A percentile compares a stretch with the other conserved stretches of the same genome.
phyloP scores from a whole-genome alignment of 352 stramenopile genomes.

The Aphanomyces cochlioides region DNA sequence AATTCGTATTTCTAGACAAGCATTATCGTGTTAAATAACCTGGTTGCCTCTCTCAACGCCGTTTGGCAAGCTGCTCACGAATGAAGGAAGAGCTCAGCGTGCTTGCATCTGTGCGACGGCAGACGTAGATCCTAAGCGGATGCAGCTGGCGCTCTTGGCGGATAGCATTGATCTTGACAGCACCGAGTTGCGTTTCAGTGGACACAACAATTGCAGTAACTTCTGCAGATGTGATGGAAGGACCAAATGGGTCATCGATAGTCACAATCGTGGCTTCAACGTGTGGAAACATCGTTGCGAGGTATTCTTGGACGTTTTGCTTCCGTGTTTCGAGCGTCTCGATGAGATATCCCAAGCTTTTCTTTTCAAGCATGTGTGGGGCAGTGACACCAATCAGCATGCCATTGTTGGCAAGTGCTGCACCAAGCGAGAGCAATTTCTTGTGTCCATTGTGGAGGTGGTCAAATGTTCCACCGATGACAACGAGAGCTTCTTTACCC shows the following conservation, averaged over 20 bases:
- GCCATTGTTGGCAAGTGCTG: constrained; percentile 43
- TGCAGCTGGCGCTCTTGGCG: constrained; percentile 51
- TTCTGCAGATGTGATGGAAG: constrained; percentile 67
- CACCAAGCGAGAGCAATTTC: constrained; percentile 80
- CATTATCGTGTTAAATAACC: neutral
- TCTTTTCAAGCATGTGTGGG: constrained; percentile 72
- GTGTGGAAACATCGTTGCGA: constrained; percentile 59
- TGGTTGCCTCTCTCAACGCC: neutral
- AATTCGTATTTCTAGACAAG: no score
- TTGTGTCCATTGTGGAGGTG: constrained; percentile 90
- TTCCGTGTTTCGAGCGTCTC: constrained; percentile 58
- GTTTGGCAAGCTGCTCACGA: constrained; percentile 54
- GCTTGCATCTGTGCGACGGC: constrained; percentile 70
- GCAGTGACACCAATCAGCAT: constrained; percentile 79
- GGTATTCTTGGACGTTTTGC: constrained; percentile 51
- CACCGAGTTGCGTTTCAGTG: constrained; percentile 72
- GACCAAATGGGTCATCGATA: constrained; percentile 83
- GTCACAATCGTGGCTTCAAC: constrained; percentile 64
- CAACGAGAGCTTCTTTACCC: constrained; percentile 52
- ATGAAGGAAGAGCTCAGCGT: constrained; percentile 84
- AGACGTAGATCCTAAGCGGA: constrained; percentile 70
- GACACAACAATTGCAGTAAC: constrained; percentile 78
- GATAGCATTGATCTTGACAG: constrained; percentile 83
- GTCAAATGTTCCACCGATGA: constrained; percentile 87
- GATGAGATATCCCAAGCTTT: constrained; percentile 68